A percentile compares a stretch with the other conserved stretches of the same genome.
phyloP scores from a whole-genome alignment of 257 asterid genomes.

The Anisodus acutangulus region DNA sequence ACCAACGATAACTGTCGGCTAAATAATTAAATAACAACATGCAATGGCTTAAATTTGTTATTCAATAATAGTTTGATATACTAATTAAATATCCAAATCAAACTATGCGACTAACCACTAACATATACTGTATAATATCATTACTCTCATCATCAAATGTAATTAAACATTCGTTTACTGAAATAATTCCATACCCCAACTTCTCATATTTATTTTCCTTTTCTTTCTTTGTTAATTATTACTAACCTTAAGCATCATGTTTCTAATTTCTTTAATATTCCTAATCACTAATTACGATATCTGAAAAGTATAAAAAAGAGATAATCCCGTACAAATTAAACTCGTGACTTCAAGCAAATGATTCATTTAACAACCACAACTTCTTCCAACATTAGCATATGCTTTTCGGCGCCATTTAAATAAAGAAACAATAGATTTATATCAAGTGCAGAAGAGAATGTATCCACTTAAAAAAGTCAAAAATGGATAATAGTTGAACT shows the following conservation, averaged over 20 bases:
- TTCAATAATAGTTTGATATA: background rate
- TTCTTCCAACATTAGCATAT: background rate
- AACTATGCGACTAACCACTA: background rate
- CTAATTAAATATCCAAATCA: background rate
- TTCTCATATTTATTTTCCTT: background rate
- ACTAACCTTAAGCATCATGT: background rate
- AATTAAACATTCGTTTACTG: no score
- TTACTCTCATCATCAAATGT: background rate
- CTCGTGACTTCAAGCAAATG: background rate
- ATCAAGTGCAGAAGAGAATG: background rate
- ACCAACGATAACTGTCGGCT: no score
- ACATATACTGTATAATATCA: background rate
- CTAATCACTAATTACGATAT: background rate
- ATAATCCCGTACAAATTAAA: background rate
- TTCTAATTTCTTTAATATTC: background rate
- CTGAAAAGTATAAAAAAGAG: background rate
- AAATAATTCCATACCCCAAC: background rate
- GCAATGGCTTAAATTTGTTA: no score
- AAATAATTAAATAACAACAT: no score
- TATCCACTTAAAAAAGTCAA: background rate
- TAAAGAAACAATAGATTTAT: background rate
- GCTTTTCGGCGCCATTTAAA: background rate
- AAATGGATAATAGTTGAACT: background rate
- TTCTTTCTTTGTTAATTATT: background rate
- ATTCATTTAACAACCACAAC: background rate